Evolutionary conservation across 2,329 filamentous ascomycete genomes (phyloP).

Genomic region (Cucurbitaria berberidis): DNA sequence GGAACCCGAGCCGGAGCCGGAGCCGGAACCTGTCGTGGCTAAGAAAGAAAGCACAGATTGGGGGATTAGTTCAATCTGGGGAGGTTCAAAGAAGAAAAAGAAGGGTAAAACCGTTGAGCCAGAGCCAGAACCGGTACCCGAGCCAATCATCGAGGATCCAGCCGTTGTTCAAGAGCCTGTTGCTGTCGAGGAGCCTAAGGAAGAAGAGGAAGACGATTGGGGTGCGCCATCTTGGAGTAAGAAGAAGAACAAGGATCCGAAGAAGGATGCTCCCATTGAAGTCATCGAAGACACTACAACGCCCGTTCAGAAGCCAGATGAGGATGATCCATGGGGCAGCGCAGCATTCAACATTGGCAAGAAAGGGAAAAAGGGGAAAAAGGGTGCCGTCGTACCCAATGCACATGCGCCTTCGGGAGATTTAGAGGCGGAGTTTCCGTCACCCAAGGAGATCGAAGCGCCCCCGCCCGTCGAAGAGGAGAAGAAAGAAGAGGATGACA

Average conservation of each 20-base stretch:
- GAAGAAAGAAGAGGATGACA: constrained; percentile 43
- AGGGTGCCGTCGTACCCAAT: constrained; percentile 57
- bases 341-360: constrained; percentile 53
- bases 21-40: constrained; percentile 9
- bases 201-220: constrained; percentile 61
- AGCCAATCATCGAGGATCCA: constrained; percentile 35
- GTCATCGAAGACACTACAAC: constrained; percentile 49
- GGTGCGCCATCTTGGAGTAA: constrained; percentile 63
- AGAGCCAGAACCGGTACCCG: constrained; percentile 37
- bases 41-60: constrained; percentile 41
- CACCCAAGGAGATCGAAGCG: constrained; percentile 61
- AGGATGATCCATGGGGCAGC: constrained; percentile 49
- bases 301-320: constrained; percentile 53
- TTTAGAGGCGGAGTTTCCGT: constrained; percentile 44
- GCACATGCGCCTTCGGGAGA: constrained; percentile 57
- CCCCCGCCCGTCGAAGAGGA: constrained; percentile 46
- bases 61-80: constrained; percentile 48
- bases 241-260: constrained; percentile 48
- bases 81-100: constrained; percentile 56
- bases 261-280: constrained; percentile 49
- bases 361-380: constrained; percentile 63
- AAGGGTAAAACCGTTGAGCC: constrained; percentile 48
- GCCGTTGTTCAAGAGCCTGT: constrained; percentile 52
- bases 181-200: constrained; percentile 57
- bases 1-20: constrained; percentile 34